These are phyloP conservation scores for Lachancea mirantina DNA, from an alignment of 805 yeast species.

Conservation along the genomic window DNA sequence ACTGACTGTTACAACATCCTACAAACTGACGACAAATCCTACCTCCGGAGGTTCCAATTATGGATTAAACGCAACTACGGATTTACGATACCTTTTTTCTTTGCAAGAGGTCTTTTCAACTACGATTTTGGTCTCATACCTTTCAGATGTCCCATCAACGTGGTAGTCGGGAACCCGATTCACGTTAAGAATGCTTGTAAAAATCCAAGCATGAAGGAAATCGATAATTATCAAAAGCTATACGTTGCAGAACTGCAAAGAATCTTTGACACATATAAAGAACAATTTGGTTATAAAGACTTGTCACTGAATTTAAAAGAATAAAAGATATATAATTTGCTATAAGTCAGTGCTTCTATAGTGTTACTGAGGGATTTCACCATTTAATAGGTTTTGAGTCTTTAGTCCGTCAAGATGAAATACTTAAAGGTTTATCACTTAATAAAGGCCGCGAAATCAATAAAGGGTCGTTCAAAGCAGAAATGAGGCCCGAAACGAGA, in stretches of 20 bases:
- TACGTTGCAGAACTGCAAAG: slow-evolving; percentile 59
- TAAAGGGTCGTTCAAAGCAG: too few species aligned
- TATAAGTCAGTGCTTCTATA: too few species aligned
- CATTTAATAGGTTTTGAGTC: too few species aligned
- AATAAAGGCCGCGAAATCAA: too few species aligned
- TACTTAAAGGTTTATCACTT: too few species aligned
- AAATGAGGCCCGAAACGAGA: slow-evolving; percentile 35
- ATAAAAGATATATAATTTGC: slow-evolving; percentile 5
- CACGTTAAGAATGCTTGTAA: slow-evolving; percentile 42
- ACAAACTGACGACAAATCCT: slow-evolving; percentile 37
- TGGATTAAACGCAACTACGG: slow-evolving; percentile 67
- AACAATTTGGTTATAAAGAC: slow-evolving; percentile 33
- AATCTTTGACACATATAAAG: slow-evolving; percentile 62
- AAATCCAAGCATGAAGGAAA: slow-evolving; percentile 40
- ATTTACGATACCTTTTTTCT: slow-evolving; percentile 85
- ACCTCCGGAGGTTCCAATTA: slow-evolving; percentile 52
- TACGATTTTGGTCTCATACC: slow-evolving; percentile 90
- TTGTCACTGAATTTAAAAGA: slow-evolving; percentile 25
- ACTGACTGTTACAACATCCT: slow-evolving; percentile 53
- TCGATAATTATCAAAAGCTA: slow-evolving; percentile 63
- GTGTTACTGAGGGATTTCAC: too few species aligned
- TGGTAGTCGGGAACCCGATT: slow-evolving; percentile 69
- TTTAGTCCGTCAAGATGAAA: too few species aligned
- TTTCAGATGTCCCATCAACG: slow-evolving; percentile 67
- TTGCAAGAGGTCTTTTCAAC: slow-evolving; percentile 87